Base-by-base conservation (phyloP, 2,329 filamentous ascomycete genomes). In the Aspergillus fumigatiaffinis region DNA sequence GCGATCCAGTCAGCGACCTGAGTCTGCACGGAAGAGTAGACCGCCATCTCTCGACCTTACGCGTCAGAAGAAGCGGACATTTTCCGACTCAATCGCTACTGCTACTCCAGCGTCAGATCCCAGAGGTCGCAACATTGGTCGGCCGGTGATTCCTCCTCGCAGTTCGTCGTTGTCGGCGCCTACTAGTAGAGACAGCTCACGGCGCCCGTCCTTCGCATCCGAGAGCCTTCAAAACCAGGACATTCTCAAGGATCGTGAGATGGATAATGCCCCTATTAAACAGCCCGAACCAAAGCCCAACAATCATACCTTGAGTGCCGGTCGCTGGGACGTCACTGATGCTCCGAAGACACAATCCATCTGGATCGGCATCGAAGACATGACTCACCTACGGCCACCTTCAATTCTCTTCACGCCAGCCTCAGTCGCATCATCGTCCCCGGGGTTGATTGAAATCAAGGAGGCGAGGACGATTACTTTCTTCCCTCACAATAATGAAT, bases 401-500 rank as follows among this genome's bases (percentile, higher is more conserved):
- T 81, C 77, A 28, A 69, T 79, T 20, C 76, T 79, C 41, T 78
- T 77, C 20, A 83, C 82, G 1, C 74, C 76, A 49, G 68, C 71
- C 66, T 84, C 70, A 56, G 79, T 73, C 61, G 72, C 74, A 29
- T 80, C 72, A 60, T 81, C 62, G 63, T 83, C 81, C 0, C 81
- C 80, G 0, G 79, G 79, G 1, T 71, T 74, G 1, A 72, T 83
- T 10, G 85, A 88, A 69, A 79, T 87, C 53, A 82, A 79, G 58
- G 84, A 87, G 68, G 85, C 85, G 9, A 84, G 78, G 46, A 83
- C 83, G 10, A 78, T 88, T 14, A 82, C 78, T 57, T 80, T 87
- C 35, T 87, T 82, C 60, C 80, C 84, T 2, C 85, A 87, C 70
- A 84, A 85, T 69, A 88, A 87, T 61, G 75, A 83, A 47, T 87